Percentiles rank a stretch among this genome's conserved stretches.
Conservation (phyloP, 208 protist species). For the Acanthamoeba royreba region DNA sequence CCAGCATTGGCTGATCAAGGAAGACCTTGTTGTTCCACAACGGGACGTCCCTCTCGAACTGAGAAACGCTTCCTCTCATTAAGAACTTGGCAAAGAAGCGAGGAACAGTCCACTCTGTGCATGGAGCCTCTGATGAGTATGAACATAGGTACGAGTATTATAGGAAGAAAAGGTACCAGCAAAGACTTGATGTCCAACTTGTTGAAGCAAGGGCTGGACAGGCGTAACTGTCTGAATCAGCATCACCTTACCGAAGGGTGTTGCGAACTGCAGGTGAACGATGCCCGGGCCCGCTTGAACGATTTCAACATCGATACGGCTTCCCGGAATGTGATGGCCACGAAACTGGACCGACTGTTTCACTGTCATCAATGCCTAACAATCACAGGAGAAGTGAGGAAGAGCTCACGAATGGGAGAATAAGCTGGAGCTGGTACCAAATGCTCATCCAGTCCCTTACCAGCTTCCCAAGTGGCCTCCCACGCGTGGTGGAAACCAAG, state of each 20-base stretch:
- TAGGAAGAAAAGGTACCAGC: neutral
- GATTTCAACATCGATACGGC: conserved; percentile 12
- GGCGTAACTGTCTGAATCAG: conserved; percentile 15
- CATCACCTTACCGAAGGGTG: neutral
- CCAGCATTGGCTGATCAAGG: neutral
- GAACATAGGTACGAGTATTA: neutral
- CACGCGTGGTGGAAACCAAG: conserved; percentile 28
- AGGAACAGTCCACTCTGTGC: neutral
- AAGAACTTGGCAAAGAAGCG: conserved; percentile 50
- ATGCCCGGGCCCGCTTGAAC: neutral
- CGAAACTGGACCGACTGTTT: neutral
- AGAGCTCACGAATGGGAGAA: neutral
- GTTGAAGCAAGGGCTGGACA: conserved; percentile 8
- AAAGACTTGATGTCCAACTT: neutral
- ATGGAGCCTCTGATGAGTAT: neutral
- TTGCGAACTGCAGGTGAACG: conserved; percentile 47
- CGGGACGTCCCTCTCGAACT: conserved; percentile 51
- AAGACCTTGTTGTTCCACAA: conserved; percentile 52
- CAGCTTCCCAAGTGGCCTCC: conserved; percentile 15
- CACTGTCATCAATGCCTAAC: neutral
- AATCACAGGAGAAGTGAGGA: neutral
- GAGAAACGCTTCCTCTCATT: neutral
- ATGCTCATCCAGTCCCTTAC: conserved; percentile 15
- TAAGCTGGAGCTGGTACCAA: neutral
- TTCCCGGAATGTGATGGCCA: neutral